phyloP scores from a whole-genome alignment of 106 monocot genomes.

The Agapanthus africanus region DNA sequence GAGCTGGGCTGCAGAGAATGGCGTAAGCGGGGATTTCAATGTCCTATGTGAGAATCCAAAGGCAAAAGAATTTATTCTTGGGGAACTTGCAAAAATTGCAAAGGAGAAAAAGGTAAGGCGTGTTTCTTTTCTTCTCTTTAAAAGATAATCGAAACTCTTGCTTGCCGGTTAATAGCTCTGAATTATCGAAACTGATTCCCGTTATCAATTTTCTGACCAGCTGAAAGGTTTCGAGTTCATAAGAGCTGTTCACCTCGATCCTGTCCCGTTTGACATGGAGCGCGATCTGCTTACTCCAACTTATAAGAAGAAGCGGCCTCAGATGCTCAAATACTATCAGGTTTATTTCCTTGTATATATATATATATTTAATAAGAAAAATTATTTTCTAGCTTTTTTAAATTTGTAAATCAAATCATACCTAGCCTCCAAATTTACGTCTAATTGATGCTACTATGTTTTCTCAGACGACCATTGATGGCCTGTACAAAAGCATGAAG shows the following conservation, averaged over 20 bases:
- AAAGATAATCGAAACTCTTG: too few species aligned
- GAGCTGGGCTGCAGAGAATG: conserved; percentile 68
- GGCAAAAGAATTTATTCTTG: conserved; percentile 65
- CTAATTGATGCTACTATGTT: too few species aligned
- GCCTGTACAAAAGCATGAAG: conserved; percentile 49
- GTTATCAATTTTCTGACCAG: conserved; percentile 35
- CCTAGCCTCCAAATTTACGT: too few species aligned
- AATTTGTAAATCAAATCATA: too few species aligned
- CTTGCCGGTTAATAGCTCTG: too few species aligned
- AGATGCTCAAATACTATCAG: conserved; percentile 86
- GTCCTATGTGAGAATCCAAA: conserved; percentile 57
- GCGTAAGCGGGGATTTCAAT: conserved; percentile 43
- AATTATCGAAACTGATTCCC: too few species aligned
- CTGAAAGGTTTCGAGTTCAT: conserved; percentile 86
- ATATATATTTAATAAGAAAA: too few species aligned
- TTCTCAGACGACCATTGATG: conserved; percentile 45
- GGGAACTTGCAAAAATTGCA: conserved; percentile 62
- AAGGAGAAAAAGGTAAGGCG: conserved; percentile 67
- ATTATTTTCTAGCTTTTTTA: too few species aligned
- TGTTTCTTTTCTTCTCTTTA: too few species aligned
- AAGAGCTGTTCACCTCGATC: conserved; percentile 81
- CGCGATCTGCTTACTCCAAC: conserved; percentile 88
- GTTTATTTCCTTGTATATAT: too few species aligned
- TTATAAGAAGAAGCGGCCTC: conserved; percentile 87
- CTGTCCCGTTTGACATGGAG: conserved; percentile 85